phyloP scores from a whole-genome alignment of 805 yeast genomes.

The Wickerhamiella kurtzmanii region DNA sequence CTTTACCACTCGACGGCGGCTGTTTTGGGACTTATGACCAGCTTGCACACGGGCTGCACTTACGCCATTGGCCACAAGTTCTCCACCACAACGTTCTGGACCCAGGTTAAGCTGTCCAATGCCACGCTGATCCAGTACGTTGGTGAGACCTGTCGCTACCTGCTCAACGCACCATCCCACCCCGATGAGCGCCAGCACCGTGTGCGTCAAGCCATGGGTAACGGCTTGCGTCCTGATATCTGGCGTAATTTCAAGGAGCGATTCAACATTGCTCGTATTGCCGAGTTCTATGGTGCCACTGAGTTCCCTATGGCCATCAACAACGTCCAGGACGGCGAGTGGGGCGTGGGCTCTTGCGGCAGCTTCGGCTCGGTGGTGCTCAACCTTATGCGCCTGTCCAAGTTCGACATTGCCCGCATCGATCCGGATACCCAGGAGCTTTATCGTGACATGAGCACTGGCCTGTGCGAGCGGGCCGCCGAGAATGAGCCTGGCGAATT shows the following conservation, averaged over 20 bases:
- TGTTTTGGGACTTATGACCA: constrained; percentile 66
- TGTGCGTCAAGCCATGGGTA: constrained; percentile 68
- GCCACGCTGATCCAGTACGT: constrained; percentile 86
- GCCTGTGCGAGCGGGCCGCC: constrained; percentile 43
- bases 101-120: constrained; percentile 55
- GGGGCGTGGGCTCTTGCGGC: constrained; percentile 81
- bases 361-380: constrained; percentile 42
- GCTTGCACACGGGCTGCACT: constrained; percentile 54
- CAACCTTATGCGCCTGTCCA: constrained; percentile 40
- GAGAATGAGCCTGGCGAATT: constrained; percentile 74
- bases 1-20: constrained; percentile 91
- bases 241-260: constrained; percentile 71
- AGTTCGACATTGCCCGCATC: constrained; percentile 45
- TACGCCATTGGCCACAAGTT: constrained; percentile 69
- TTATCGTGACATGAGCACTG: constrained; percentile 53
- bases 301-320: constrained; percentile 86
- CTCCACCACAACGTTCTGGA: constrained; percentile 78
- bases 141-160: constrained; percentile 86
- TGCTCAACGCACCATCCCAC: constrained; percentile 50
- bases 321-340: constrained; percentile 59
- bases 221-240: constrained; percentile 79
- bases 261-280: constrained; percentile 60
- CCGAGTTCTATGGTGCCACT: constrained; percentile 89
- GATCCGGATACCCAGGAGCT: constrained; percentile 65
- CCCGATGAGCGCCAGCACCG: constrained; percentile 47